phyloP scores from a whole-genome alignment of 208 protist species.

The Wallacemonas sp. region DNA sequence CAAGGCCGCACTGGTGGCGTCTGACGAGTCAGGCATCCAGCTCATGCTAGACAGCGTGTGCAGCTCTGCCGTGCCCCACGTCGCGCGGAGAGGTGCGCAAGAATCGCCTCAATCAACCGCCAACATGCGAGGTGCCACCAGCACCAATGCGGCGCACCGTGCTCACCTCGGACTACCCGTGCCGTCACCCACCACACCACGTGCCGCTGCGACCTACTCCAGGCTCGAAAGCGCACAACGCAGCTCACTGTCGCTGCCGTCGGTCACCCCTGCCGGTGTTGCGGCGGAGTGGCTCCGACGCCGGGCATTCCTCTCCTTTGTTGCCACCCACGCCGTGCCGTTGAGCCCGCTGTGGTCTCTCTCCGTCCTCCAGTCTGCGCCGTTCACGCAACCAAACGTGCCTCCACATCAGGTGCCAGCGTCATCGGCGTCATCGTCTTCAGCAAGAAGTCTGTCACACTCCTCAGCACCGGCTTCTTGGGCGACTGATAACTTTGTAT shows the following conservation, averaged over 20 bases:
- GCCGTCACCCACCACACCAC: not conserved
- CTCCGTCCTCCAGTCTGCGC: too few relatives aligned
- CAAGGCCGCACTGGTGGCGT: constrained; percentile 26
- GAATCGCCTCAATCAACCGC: too few relatives aligned
- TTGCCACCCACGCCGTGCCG: constrained; percentile 33
- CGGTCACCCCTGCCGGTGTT: not conserved
- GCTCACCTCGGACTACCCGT: not conserved
- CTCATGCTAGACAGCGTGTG: constrained; percentile 37
- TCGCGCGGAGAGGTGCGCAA: too few relatives aligned
- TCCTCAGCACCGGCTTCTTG: too few relatives aligned
- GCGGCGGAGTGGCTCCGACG: constrained; percentile 31
- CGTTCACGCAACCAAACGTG: too few relatives aligned
- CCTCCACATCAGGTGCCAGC: not conserved
- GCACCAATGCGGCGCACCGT: not conserved
- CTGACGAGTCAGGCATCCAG: constrained; percentile 35
- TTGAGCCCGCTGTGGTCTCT: constrained; percentile 22
- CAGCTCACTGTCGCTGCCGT: not conserved
- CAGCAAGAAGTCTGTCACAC: not conserved
- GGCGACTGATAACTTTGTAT: too few relatives aligned
- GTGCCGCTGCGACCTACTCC: not conserved
- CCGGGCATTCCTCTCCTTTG: constrained; percentile 52
- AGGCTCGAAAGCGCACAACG: not conserved
- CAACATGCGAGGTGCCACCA: not conserved
- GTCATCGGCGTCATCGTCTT: not conserved
- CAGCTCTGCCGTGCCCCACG: constrained; percentile 13